phyloP scores from a whole-genome alignment of 805 yeast species.

The Candida methanosorbosa region DNA sequence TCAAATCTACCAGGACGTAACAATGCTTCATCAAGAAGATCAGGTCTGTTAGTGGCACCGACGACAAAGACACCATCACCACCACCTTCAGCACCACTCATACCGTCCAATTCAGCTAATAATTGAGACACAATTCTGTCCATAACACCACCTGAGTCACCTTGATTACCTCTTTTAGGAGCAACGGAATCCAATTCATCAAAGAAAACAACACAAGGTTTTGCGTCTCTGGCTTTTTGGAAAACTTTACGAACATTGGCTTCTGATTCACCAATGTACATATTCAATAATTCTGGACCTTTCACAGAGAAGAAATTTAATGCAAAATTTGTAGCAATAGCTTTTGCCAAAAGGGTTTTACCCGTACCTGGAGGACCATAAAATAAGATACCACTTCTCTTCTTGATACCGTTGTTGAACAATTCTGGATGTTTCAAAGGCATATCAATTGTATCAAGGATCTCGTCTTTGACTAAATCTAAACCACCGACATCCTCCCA shows the following conservation, averaged over 20 bases:
- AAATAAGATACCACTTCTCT: conserved; percentile 87
- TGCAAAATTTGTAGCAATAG: conserved; percentile 93
- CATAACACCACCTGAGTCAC: conserved; percentile 99
- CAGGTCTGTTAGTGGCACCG: conserved; percentile 98
- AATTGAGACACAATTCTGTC: conserved; percentile 95
- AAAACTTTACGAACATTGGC: conserved; percentile 94
- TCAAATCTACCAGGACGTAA: conserved; percentile 94
- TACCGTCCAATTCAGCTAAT: conserved; percentile 92
- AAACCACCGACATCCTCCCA: conserved; percentile 99
- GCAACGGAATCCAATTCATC: conserved; percentile 98
- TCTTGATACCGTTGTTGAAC: conserved; percentile 82
- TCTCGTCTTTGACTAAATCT: conserved; percentile 83
- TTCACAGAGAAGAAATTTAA: conserved; percentile 92
- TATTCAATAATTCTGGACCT: conserved; percentile 93
- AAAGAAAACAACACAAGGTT: conserved; percentile 94
- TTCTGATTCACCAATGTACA: conserved; percentile 98
- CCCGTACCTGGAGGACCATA: conserved; percentile 99
- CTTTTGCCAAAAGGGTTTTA: conserved; percentile 90
- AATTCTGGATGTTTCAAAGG: conserved; percentile 90
- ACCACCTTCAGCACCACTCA: conserved; percentile 67
- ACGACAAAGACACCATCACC: conserved; percentile 93
- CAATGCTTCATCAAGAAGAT: conserved; percentile 86
- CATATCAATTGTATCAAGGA: conserved; percentile 91
- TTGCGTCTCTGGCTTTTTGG: conserved; percentile 91
- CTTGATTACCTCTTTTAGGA: conserved; percentile 96